A percentile compares a stretch with the other conserved stretches of the same genome.
phyloP scores from a whole-genome alignment of 1,284 basidiomycete species.

The Leccinum pachyderme region DNA sequence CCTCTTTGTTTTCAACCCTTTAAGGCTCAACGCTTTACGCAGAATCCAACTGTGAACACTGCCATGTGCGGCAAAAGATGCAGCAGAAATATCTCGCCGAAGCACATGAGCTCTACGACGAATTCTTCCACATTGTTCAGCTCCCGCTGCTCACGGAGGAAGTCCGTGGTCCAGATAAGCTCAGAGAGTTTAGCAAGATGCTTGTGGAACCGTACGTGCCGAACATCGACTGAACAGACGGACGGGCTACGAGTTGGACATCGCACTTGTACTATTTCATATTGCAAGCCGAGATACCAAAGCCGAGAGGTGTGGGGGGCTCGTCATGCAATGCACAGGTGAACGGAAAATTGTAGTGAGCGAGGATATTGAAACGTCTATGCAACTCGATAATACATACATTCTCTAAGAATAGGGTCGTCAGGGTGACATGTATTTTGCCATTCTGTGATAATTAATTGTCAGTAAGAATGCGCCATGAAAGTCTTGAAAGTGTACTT shows the following conservation, averaged over 20 bases:
- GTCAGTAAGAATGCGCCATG: conserved; percentile 10
- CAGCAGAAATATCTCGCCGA: conserved; percentile 95
- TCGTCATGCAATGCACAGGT: conserved; percentile 3
- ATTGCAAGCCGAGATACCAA: conserved; percentile 18
- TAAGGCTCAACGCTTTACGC: background rate
- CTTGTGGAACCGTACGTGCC: conserved; percentile 62
- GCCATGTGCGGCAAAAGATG: conserved; percentile 93
- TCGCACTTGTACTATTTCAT: conserved; percentile 6
- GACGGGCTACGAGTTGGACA: background rate
- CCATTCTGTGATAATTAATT: conserved; percentile 49
- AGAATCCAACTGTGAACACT: conserved; percentile 95
- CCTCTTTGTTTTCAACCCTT: background rate
- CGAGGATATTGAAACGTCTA: background rate
- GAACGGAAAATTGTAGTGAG: background rate
- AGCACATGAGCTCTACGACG: conserved; percentile 93
- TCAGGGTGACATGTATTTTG: conserved; percentile 69
- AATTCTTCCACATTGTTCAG: conserved; percentile 94
- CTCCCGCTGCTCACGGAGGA: conserved; percentile 95
- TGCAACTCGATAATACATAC: background rate
- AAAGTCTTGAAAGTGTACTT: conserved; percentile 32
- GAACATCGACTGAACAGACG: conserved; percentile 18
- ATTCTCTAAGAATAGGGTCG: background rate
- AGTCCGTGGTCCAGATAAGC: conserved; percentile 91
- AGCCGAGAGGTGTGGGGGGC: background rate
- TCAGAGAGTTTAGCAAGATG: conserved; percentile 89